Evolutionary conservation across 2,329 filamentous ascomycete genomes (phyloP), one percentile per base, ranked within the genome.

Genomic region (Thelonectria olida): DNA sequence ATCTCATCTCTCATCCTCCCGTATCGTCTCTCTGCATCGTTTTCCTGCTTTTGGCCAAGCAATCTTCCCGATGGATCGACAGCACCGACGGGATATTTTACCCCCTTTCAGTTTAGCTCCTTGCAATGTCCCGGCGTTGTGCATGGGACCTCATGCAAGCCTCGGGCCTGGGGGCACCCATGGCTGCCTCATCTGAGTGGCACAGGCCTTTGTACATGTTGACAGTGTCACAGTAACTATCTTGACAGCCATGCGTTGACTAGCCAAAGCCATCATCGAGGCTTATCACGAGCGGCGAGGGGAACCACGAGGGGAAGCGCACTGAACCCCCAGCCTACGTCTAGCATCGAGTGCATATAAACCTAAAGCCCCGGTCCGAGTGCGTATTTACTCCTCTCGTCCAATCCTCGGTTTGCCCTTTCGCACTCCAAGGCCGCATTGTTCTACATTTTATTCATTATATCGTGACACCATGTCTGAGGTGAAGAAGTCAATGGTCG

Each of bases 261-360:
- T 23, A 38, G n/a, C 39, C 45, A 45, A 19, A 28, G 44, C 38
- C 44, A 44, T 28, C 20, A 12, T 58, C 55, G 22, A 47, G 47
- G 39, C 58, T 61, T 61, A 61, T 61, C 58, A 39, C 27, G 9
- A n/a, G n/a, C n/a, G 19, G 28, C 52, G 28, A 45, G 22, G 15
- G 27, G 54, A 31, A 25, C 42, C 7, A 22, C 19, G 13, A 31
- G 39, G 19, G 41, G 41, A 25, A 45, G 6, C 22, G 22, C 41
- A 45, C 42, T 27, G 42, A 45, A 25, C 13, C 42, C 13, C 27
- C 54, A 39, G 25, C 45, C 25, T 28, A 44, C 36, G 12, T 12
- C 17, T 42, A 19, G 17, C 8, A 28, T 34, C n/a, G 15, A 13
- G 19, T 15, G 27, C 19, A n/a, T 19, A 56, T 56, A 56, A 45